A percentile compares a stretch with the other conserved stretches of the same genome.
These are phyloP conservation scores for Cercospora beticola DNA, from an alignment of 2,329 filamentous ascomycete genomes.

Conservation along the genomic window DNA sequence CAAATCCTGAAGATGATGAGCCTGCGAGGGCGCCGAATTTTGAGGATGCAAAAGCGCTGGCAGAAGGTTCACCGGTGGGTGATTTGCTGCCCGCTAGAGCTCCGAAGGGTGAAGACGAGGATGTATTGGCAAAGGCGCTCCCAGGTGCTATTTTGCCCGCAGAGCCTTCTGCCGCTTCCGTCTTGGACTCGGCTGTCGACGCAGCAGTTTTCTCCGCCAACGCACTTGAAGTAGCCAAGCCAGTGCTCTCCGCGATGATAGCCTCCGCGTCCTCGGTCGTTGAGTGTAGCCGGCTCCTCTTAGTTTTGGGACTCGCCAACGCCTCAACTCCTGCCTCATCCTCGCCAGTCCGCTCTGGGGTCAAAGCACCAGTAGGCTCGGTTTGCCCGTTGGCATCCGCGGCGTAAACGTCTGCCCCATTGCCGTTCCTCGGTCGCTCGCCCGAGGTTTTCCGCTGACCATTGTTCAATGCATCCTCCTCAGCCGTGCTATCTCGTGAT, in stretches of 20 bases:
- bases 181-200: slow-evolving; percentile 21
- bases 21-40: slow-evolving; percentile 47
- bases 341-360: slow-evolving; percentile 25
- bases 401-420: slow-evolving; percentile 30
- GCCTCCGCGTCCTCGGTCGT: slow-evolving; percentile 35
- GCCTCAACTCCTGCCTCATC: slow-evolving; percentile 23
- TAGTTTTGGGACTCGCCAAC: slow-evolving; percentile 50
- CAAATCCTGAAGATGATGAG: slow-evolving; percentile 41
- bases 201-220: slow-evolving; percentile 17
- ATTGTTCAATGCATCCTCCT: slow-evolving; percentile 36
- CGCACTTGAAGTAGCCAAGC: neutral
- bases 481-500: slow-evolving; percentile 46
- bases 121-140: slow-evolving; percentile 49
- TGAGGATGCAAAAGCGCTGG: slow-evolving; percentile 53
- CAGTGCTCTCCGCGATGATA: slow-evolving; percentile 10
- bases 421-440: slow-evolving; percentile 32
- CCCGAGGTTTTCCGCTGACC: slow-evolving; percentile 36
- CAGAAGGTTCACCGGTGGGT: slow-evolving; percentile 36
- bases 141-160: slow-evolving; percentile 25
- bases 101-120: slow-evolving; percentile 51
- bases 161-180: slow-evolving; percentile 21
- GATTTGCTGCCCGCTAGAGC: slow-evolving; percentile 43
- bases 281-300: slow-evolving; percentile 43
- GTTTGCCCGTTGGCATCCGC: slow-evolving; percentile 32
- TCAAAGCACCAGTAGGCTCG: slow-evolving; percentile 21